Conservation (phyloP, 73 alveolate genomes). For the Symbiodinium pilosum region DNA sequence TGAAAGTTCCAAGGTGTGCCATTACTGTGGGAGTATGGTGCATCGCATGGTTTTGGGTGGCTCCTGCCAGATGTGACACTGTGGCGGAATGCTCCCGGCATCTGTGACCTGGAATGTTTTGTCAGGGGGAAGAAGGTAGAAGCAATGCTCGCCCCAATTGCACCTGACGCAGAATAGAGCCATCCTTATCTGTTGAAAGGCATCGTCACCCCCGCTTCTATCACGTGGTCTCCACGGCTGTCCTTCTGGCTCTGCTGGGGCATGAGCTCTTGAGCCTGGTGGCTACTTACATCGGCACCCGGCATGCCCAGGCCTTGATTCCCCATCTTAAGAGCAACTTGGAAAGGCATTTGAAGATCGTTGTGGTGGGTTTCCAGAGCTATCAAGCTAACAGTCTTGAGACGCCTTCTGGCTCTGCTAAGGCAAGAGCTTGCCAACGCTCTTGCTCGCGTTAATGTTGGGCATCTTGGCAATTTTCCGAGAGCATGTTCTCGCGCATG, state of each 20-base stretch:
- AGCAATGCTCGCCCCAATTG: not conserved
- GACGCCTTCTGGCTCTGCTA: too few species aligned
- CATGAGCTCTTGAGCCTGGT: constrained; percentile 7
- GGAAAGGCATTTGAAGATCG: not conserved
- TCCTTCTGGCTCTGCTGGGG: not conserved
- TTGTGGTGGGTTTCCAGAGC: too few species aligned
- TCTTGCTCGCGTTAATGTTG: constrained; percentile 12
- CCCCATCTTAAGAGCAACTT: not conserved
- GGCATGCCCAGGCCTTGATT: not conserved
- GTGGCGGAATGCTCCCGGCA: not conserved
- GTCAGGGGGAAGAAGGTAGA: not conserved
- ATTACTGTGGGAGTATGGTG: not conserved
- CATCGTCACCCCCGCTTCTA: not conserved
- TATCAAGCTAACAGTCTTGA: too few species aligned
- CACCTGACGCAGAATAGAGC: too few species aligned
- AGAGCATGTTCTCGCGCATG: not conserved
- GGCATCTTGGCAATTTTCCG: not conserved
- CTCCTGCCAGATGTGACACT: not conserved
- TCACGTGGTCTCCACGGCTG: not conserved
- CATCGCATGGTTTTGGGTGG: not conserved
- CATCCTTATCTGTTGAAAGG: too few species aligned
- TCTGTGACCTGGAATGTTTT: not conserved
- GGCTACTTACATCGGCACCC: not conserved
- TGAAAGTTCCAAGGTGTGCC: not conserved
- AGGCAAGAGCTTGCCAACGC: constrained; percentile 2